Evolutionary conservation across 2,329 filamentous ascomycete genomes (phyloP).

Genomic region (Pseudocercospora macadamiae): DNA sequence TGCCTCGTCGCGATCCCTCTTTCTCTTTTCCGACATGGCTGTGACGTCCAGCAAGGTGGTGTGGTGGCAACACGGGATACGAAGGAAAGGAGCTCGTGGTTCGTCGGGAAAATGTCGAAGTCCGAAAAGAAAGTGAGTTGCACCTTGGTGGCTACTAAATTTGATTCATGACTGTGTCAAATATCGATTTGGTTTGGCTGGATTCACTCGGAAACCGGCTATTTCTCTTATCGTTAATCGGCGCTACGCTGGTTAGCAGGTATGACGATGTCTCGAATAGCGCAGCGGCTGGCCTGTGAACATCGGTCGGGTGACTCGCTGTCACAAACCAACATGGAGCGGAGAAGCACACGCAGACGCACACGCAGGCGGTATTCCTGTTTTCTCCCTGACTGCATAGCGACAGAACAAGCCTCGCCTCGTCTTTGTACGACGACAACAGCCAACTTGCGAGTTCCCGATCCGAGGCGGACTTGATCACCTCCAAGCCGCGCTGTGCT

Average conservation of each 20-base stretch:
- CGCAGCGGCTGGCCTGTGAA: background rate
- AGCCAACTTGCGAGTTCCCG: background rate
- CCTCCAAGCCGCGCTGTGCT: too few species aligned
- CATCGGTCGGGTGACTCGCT: background rate
- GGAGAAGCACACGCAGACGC: too few species aligned
- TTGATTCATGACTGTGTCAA: background rate
- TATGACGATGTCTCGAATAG: background rate
- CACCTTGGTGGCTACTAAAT: background rate
- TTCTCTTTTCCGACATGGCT: conserved; percentile 30
- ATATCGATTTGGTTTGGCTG: background rate
- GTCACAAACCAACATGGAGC: background rate
- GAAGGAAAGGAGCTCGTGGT: background rate
- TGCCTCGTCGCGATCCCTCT: conserved; percentile 22
- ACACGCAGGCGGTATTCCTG: too few species aligned
- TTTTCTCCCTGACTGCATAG: too few species aligned
- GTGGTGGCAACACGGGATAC: conserved; percentile 3
- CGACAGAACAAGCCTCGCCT: too few species aligned
- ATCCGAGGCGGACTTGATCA: too few species aligned
- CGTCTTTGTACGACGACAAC: background rate
- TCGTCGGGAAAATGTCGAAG: background rate
- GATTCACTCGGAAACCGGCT: background rate
- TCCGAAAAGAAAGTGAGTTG: background rate
- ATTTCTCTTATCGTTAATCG: too few species aligned
- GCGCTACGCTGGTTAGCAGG: too few species aligned
- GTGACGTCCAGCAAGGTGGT: background rate